phyloP scores from a whole-genome alignment of 352 stramenopile species.

The Globisporangium nodosum region DNA sequence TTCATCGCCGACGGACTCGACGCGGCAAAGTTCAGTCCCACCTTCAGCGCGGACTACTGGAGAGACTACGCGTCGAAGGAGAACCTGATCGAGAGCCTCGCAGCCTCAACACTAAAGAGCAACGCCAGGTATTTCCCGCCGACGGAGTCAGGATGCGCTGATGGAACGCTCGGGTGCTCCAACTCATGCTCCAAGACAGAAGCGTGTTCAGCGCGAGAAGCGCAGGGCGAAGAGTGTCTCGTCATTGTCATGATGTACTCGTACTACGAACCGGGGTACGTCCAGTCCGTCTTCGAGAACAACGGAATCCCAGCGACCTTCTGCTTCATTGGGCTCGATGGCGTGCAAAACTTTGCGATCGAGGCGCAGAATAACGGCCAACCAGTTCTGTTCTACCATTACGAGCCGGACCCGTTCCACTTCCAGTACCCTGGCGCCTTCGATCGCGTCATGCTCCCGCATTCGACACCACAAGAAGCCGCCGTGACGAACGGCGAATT shows the following conservation, averaged over 20 bases:
- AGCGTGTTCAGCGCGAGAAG: conserved; percentile 17
- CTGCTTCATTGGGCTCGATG: conserved; percentile 23
- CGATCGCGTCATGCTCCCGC: conserved; percentile 33
- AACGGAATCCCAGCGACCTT: conserved; percentile 27
- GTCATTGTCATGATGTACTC: conserved; percentile 18
- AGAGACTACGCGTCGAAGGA: conserved; percentile 24
- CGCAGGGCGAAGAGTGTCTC: conserved; percentile 12
- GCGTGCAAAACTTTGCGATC: conserved; percentile 5
- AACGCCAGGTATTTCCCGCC: conserved; percentile 20
- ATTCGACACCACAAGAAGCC: conserved; percentile 10
- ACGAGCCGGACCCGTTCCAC: conserved; percentile 41
- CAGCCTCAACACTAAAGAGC: neutral
- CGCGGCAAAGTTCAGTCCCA: conserved; percentile 3
- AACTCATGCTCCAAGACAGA: conserved; percentile 26
- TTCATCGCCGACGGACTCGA: conserved; percentile 18
- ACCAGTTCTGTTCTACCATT: conserved; percentile 42
- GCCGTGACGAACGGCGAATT: conserved; percentile 15
- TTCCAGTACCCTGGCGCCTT: conserved; percentile 23
- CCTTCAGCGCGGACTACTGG: conserved; percentile 45
- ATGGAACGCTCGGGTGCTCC: conserved; percentile 26
- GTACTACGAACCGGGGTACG: conserved; percentile 15
- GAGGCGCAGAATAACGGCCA: conserved; percentile 7
- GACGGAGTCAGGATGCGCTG: conserved; percentile 12
- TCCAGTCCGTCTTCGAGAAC: conserved; percentile 22
- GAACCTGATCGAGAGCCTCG: conserved; percentile 8